These are phyloP conservation scores for Penicillium cosmopolitanum DNA, from an alignment of 495 filamentous ascomycete species.

Conservation along the genomic window DNA sequence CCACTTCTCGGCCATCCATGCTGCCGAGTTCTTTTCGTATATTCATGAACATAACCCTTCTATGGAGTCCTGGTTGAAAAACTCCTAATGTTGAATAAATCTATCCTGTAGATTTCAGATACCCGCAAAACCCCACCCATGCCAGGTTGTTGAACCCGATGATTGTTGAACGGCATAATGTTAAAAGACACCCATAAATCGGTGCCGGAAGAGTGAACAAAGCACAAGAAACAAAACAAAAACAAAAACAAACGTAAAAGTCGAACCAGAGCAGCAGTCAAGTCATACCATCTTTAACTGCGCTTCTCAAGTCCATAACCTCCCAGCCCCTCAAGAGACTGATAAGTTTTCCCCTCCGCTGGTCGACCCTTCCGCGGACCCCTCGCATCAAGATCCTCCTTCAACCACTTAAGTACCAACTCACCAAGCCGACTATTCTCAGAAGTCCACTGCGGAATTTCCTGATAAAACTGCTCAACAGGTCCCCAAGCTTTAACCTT, in stretches of 20 bases:
- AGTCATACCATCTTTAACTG: conserved; percentile 23
- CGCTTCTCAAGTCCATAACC: conserved; percentile 81
- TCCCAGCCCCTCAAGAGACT: conserved; percentile 65
- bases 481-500: conserved; percentile 81
- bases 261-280: conserved; percentile 4
- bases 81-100: conserved; percentile 39
- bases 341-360: conserved; percentile 73
- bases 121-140: conserved; percentile 29
- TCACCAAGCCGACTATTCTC: conserved; percentile 79
- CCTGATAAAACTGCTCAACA: conserved; percentile 57
- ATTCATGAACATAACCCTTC: conserved; percentile 9
- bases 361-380: conserved; percentile 70
- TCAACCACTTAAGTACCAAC: conserved; percentile 85
- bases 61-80: conserved; percentile 38
- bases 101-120: conserved; percentile 26
- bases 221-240: background rate
- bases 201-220: background rate
- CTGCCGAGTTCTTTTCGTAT: background rate
- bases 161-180: conserved; percentile 37
- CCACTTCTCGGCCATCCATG: background rate
- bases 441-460: conserved; percentile 44
- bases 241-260: conserved; percentile 13
- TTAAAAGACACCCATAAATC: conserved; percentile 16
- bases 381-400: conserved; percentile 77
- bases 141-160: conserved; percentile 36